These are phyloP conservation scores for Trametes cinnabarina DNA, from an alignment of 768 basidiomycete species.

Conservation along the genomic window DNA sequence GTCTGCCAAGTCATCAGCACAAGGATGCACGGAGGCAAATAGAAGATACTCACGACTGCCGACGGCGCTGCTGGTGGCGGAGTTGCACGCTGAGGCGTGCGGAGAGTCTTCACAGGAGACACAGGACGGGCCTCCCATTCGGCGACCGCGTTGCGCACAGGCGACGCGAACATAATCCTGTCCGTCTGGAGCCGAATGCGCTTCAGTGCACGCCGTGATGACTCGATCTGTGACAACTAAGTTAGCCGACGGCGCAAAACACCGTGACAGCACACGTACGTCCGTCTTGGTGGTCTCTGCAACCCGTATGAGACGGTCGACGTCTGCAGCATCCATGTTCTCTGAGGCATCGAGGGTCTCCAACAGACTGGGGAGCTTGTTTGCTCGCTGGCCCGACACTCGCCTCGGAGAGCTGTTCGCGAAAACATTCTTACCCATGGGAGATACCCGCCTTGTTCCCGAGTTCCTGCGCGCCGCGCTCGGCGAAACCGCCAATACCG, in stretches of 20 bases:
- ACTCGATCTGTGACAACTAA: conserved; percentile 54
- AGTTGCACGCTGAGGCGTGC: conserved; percentile 43
- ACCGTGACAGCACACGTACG: conserved; percentile 40
- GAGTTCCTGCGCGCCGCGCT: conserved; percentile 30
- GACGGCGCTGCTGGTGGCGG: conserved; percentile 29
- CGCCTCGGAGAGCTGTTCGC: conserved; percentile 23
- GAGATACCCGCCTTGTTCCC: conserved; percentile 40
- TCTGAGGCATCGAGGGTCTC: conserved; percentile 10
- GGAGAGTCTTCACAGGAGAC: conserved; percentile 56
- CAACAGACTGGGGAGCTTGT: conserved; percentile 2
- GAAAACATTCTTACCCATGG: conserved; percentile 31
- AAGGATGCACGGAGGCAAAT: background rate
- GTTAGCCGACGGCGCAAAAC: background rate
- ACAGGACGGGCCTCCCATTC: conserved; percentile 31
- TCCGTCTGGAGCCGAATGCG: conserved; percentile 72
- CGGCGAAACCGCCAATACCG: conserved; percentile 26
- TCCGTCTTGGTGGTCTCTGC: conserved; percentile 62
- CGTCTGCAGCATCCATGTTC: conserved; percentile 29
- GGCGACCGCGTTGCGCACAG: conserved; percentile 16
- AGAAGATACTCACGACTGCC: conserved; percentile 44
- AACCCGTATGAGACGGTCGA: conserved; percentile 47
- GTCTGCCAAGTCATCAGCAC: conserved; percentile 43
- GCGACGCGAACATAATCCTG: conserved; percentile 27
- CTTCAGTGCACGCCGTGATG: conserved; percentile 68
- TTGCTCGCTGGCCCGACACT: conserved; percentile 18